Conservation (phyloP, 805 yeast species). For the Lipomyces anomalus region DNA sequence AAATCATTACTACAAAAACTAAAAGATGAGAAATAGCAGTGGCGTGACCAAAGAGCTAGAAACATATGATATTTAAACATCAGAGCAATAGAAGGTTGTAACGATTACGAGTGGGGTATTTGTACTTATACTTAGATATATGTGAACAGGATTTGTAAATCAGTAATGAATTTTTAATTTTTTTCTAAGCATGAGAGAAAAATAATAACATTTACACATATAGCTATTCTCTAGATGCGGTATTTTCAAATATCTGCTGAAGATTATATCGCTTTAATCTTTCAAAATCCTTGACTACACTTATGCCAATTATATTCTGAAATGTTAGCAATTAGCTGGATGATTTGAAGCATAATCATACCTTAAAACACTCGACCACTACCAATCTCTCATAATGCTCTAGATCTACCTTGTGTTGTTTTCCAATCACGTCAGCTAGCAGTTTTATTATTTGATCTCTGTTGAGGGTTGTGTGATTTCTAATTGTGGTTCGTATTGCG, state of each 20-base stretch:
- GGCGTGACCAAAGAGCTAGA: no score
- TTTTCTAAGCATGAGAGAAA: no score
- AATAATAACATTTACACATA: no score
- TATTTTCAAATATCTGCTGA: constrained; percentile 65
- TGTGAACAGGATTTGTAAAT: no score
- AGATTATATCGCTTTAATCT: constrained; percentile 65
- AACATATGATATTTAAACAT: no score
- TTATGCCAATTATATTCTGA: constrained; percentile 70
- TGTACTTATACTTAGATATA: no score
- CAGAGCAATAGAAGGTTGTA: no score
- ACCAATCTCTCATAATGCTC: constrained; percentile 72
- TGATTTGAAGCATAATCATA: constrained; percentile 1
- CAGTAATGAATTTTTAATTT: no score
- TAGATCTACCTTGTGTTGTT: constrained; percentile 73
- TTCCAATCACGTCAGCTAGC: constrained; percentile 68
- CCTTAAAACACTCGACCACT: constrained; percentile 78
- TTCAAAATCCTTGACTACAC: constrained; percentile 62
- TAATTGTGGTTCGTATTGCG: constrained; percentile 72
- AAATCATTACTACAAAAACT: no score
- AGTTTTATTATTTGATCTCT: constrained; percentile 67
- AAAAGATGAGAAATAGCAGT: no score
- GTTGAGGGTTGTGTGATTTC: constrained; percentile 71
- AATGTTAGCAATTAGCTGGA: constrained; percentile 1
- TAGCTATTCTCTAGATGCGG: no score
- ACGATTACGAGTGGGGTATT: no score